Evolutionary conservation across 768 basidiomycete species (phyloP), one percentile per base, ranked within the genome.

Genomic region (Arthromyces matolae): DNA sequence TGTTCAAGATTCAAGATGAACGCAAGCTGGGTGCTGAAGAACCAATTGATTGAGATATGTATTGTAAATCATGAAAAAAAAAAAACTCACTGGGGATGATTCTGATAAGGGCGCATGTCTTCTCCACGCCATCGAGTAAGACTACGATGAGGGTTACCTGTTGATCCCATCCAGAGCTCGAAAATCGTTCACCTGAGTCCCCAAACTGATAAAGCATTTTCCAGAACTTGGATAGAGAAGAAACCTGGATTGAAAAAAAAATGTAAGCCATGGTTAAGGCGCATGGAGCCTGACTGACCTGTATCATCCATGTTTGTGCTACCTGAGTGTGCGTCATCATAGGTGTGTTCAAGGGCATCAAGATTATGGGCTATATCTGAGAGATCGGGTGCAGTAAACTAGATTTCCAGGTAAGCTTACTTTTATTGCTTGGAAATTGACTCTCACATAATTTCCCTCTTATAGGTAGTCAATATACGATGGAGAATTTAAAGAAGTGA

Each of bases 241-340:
- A 91, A 96, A 1, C 90, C 89, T 91, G 31, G 42, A 38, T 43
- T 9, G 2, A 37, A 23, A 8, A 28, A 20, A 47, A 25, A 13
- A 12, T 39, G 29, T 7, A 47, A 10, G 37, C 28, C 16, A 5
- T 16, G 13, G 23, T 1, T 22, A 19, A 18, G 23, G 29, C 16
- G 12, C 13, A 36, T 18, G 8, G 19, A 20, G 31, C 20, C 27
- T 7, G 8, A 28, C 49, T 20, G 44, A 82, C 91, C 93, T 22
- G 90, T 91, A 63, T 94, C 93, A 56, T 96, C 93, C 87, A 93
- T 90, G 60, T 96, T 96, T 50, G 77, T 72, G 67, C 86, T 85
- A 33, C 67, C 70, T 27, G 64, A 56, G 61, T 72, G 73, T 37
- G 64, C 69, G 40, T 75, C 71, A 47, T 81, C 73, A 53, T 82